Evolutionary conservation across 495 filamentous ascomycete species (phyloP), one percentile per base, ranked within the genome.

Genomic region (Penicillium antarcticum): DNA sequence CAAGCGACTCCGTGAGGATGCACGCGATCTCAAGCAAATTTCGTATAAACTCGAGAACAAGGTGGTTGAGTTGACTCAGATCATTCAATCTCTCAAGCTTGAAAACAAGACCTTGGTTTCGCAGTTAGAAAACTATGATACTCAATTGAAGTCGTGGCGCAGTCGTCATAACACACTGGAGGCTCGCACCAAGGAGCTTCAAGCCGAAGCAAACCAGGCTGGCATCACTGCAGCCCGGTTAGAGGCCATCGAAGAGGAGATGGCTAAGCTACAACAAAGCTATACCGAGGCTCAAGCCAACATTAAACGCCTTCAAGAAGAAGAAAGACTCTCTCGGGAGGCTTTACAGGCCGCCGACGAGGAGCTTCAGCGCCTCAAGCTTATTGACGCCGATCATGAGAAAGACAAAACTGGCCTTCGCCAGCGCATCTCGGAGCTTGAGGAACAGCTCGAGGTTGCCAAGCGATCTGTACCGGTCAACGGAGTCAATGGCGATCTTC

Each of bases 41-140:
- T 97, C 92, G 12, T 97, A 97, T 75, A 97, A 95, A 76, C 72
- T 98, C 61, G 95, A 97, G 77, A 97, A 97, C 78, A 97, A 98
- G 81, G 94, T 98, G 48, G 89, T 97, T 46, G 95, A 99, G 73
- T 77, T 99, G 58, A 99, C 95, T 9, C 95, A 99, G 69, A 87
- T 87, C 44, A 68, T 97, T 65, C 91, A 92, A 60, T 85, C 89
- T 26, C 84, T 97, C 79, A 95, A 95, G 75, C 78, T 81, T 38
- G 88, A 96, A 68, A 97, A 97, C 78, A 96, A 92, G 75, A 80
- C 82, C 42, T 80, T 97, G 50, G 79, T 87, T 58, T 84, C 82
- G 29, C 92, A 97, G 71, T 85, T 97, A 29, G 90, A 97, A 66
- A 97, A 89, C 71, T 97, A 97, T 75, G 92, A 97, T 67, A 85